These are phyloP conservation scores for Raffaelea albimanens DNA, from an alignment of 2,329 filamentous ascomycete species.

Conservation along the genomic window DNA sequence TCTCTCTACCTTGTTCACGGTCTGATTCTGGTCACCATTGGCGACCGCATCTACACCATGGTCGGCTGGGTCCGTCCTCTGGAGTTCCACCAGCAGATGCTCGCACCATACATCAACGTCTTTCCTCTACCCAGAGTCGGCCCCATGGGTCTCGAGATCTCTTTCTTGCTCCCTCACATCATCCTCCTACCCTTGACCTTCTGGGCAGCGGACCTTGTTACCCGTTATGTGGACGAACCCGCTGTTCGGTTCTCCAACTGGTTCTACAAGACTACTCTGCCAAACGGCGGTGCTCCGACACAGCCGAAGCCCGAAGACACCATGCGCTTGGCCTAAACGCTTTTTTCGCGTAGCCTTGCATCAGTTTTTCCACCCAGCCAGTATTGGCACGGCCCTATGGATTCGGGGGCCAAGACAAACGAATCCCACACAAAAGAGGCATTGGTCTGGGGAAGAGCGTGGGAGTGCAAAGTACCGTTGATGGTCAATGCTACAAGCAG, in stretches of 20 bases:
- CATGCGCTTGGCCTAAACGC: conserved; percentile 7
- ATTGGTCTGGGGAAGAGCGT: too few species aligned
- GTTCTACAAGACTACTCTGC: conserved; percentile 36
- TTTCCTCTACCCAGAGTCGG: conserved; percentile 45
- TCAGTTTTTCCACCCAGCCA: too few species aligned
- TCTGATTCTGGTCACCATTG: conserved; percentile 47
- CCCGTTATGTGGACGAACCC: conserved; percentile 48
- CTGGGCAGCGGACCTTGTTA: conserved; percentile 47
- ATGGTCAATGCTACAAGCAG: too few species aligned
- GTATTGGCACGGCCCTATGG: too few species aligned
- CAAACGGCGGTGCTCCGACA: neutral
- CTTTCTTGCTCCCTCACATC: conserved; percentile 50
- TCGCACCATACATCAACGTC: conserved; percentile 47
- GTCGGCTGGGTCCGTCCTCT: conserved; percentile 41
- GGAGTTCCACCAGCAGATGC: conserved; percentile 26
- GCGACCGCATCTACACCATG: conserved; percentile 54
- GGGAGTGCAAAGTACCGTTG: too few species aligned
- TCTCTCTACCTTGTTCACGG: conserved; percentile 57
- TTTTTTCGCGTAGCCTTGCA: too few species aligned
- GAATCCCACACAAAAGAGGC: too few species aligned
- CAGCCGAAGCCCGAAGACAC: conserved; percentile 5
- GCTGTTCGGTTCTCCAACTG: conserved; percentile 47
- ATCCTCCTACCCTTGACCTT: conserved; percentile 51
- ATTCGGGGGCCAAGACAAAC: too few species aligned
- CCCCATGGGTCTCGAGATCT: conserved; percentile 50